Conservation (phyloP, 2,329 filamentous ascomycete species). For the Fusarium veterinarium region DNA sequence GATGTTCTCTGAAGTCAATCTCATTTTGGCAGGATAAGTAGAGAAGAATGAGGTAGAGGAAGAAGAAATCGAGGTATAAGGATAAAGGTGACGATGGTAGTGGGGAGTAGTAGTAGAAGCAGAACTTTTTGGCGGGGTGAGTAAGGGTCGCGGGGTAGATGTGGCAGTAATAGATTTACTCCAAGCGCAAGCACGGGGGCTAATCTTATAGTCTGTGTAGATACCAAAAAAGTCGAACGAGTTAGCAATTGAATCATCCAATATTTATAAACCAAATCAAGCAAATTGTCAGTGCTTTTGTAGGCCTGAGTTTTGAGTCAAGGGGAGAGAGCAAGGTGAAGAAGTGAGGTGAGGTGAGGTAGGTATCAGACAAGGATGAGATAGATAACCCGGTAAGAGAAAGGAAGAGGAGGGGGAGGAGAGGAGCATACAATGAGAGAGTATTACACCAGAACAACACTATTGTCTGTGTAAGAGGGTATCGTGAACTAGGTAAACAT, state of each 20-base stretch:
- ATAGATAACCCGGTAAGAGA: constrained; percentile 23
- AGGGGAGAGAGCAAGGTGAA: constrained; percentile 14
- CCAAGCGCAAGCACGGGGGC: constrained; percentile 32
- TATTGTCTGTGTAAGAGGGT: constrained; percentile 26
- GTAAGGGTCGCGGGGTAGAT: constrained; percentile 45
- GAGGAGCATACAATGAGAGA: constrained; percentile 13
- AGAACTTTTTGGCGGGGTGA: constrained; percentile 44
- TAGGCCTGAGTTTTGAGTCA: constrained; percentile 25
- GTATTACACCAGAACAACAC: constrained; percentile 11
- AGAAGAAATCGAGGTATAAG: neutral
- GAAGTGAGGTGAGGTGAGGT: neutral
- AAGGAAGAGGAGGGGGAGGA: constrained; percentile 1
- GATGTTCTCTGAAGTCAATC: constrained; percentile 85
- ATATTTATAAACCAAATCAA: constrained; percentile 10
- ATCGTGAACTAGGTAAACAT: constrained; percentile 12
- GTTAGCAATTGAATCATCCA: constrained; percentile 39
- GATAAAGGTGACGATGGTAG: constrained; percentile 35
- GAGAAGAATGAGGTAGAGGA: constrained; percentile 47
- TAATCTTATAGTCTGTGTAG: constrained; percentile 28
- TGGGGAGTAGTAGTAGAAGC: constrained; percentile 20
- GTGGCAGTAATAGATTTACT: constrained; percentile 38
- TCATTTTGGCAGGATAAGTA: constrained; percentile 46
- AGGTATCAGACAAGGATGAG: constrained; percentile 35
- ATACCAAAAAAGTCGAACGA: constrained; percentile 37
- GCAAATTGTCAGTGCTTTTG: constrained; percentile 31